Percentiles rank a stretch among this genome's conserved stretches.
Evolutionary conservation across 257 asterid genomes (phyloP).

Genomic region (Solanum virginianum): DNA sequence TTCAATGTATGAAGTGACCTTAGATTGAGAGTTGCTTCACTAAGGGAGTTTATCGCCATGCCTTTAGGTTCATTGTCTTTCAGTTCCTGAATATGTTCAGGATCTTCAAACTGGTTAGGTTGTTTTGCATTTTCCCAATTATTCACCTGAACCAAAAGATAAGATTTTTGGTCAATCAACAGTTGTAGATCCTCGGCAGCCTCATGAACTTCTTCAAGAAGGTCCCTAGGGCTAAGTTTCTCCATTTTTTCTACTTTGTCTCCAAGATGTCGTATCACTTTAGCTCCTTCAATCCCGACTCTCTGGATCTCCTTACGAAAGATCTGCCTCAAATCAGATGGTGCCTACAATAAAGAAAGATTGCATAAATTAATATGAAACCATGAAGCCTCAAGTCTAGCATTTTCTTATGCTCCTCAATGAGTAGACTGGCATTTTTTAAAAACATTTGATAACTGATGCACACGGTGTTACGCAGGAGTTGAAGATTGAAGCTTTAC

Average conservation of each 20-base stretch:
- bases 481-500: constrained; percentile 17
- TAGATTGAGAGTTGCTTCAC: constrained; percentile 26
- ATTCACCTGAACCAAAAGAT: constrained; percentile 67
- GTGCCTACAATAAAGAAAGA: constrained; percentile 35
- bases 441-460: neutral
- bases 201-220: constrained; percentile 66
- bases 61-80: constrained; percentile 46
- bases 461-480: neutral
- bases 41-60: constrained; percentile 30
- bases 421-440: neutral
- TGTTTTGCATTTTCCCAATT: constrained; percentile 55
- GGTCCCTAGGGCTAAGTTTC: constrained; percentile 41
- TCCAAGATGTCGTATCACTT: constrained; percentile 59
- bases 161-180: constrained; percentile 73
- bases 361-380: constrained; percentile 4
- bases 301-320: constrained; percentile 57
- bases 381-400: constrained; percentile 62
- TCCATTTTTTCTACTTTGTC: constrained; percentile 93
- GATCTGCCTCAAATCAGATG: constrained; percentile 59
- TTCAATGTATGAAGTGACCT: constrained; percentile 31
- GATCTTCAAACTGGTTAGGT: constrained; percentile 40
- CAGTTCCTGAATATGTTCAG: constrained; percentile 49
- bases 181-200: constrained; percentile 86
- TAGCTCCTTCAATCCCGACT: constrained; percentile 82
- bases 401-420: neutral